phyloP scores from a whole-genome alignment of 2,329 filamentous ascomycete species.

The Xylaria multiplex region DNA sequence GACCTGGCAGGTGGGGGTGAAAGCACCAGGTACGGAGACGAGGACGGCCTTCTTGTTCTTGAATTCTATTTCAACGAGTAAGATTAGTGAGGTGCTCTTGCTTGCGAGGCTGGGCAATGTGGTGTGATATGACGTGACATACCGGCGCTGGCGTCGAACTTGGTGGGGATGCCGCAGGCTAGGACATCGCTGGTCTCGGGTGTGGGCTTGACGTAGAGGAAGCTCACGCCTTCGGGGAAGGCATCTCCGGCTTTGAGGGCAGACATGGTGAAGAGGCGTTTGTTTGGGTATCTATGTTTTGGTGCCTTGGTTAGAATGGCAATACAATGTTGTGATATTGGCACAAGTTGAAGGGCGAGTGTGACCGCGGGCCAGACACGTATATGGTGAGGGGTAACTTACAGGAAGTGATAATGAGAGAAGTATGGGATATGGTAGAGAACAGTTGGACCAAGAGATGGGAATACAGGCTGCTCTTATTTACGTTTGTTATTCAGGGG shows the following conservation, averaged over 20 bases:
- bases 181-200: constrained; percentile 74
- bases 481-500: not conserved
- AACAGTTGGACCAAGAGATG: not conserved
- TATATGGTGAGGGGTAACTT: not conserved
- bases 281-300: constrained; percentile 1
- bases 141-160: constrained; percentile 83
- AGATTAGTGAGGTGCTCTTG: not conserved
- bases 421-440: constrained; percentile 6
- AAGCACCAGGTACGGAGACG: constrained; percentile 73
- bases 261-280: constrained; percentile 56
- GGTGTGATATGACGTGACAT: constrained; percentile 39
- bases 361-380: no score
- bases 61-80: constrained; percentile 55
- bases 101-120: not conserved
- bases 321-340: not conserved
- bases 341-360: no score
- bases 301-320: constrained; percentile 1
- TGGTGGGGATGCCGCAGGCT: constrained; percentile 79
- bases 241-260: constrained; percentile 81
- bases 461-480: not conserved
- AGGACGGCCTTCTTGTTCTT: constrained; percentile 66
- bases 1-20: constrained; percentile 87
- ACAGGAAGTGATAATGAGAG: not conserved
- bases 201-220: constrained; percentile 84
- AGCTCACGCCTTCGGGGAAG: constrained; percentile 83